Evolutionary conservation across 2,329 filamentous ascomycete genomes (phyloP), one percentile per base, ranked within the genome.

Genomic region (Cadophora sp.): DNA sequence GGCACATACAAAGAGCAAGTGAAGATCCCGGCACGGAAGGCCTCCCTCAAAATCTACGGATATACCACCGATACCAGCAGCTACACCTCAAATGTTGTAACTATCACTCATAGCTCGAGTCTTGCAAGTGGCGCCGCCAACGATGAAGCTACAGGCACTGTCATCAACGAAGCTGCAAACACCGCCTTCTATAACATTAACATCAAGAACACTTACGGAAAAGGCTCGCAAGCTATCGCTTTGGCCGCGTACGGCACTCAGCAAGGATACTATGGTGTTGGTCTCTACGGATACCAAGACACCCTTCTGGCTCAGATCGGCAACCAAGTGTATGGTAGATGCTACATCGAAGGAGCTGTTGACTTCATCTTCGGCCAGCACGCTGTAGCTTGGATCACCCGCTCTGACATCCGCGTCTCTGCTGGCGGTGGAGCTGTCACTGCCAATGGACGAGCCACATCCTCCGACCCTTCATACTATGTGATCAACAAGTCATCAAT

Each of bases 291-390:
- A 22, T 85, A 81, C 72, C 85, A 89, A 76, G 87, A 89, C 73
- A 87, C 86, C 1, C 71, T 85, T 58, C 78, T 84, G 4, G 74
- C 78, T 56, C 75, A 86, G 71, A 80, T 78, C 63, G 87, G 87
- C 68, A 79, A 81, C 68, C 83, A 88, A 72, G 74, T 88, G 43
- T 89, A 87, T 73, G 84, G 82, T 30, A 83, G 83, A 67, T 82
- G 82, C 70, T 83, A 84, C 66, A 87, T 89, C 68, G 81, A 84
- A 56, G 86, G 86, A 33, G 83, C 85, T 2, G 84, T 85, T 51
- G 87, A 89, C 72, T 87, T 87, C 73, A 85, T 87, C 70, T 89
- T 89, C 74, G 83, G 87, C 62, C 81, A 86, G 76, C 71, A 80
- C 63, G 81, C 83, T 41, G 75, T 78, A 62, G 79, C 81, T 56